These are phyloP conservation scores for Rhizopus stolonifer DNA, from an alignment of 371 early-diverging fungal species.

Conservation along the genomic window DNA sequence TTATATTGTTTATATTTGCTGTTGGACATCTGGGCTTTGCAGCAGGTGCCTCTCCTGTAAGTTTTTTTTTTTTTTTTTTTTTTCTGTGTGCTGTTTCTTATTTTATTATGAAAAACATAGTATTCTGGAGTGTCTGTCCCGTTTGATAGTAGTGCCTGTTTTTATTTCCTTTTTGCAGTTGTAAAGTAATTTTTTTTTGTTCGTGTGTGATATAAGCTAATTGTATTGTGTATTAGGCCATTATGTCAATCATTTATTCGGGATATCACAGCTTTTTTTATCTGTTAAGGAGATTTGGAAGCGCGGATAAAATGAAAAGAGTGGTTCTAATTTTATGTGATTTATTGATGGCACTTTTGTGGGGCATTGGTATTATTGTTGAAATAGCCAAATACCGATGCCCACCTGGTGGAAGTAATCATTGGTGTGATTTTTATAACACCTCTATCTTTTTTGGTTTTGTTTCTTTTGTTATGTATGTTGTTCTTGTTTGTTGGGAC, in stretches of 20 bases:
- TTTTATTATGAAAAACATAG: constrained; percentile 14
- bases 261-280: constrained; percentile 45
- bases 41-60: constrained; percentile 53
- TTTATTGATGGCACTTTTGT: constrained; percentile 48
- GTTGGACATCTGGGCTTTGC: constrained; percentile 52
- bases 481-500: constrained; percentile 50
- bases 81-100: too few species aligned
- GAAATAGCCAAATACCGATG: constrained; percentile 55
- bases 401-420: constrained; percentile 40
- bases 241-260: constrained; percentile 50
- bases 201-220: too few species aligned
- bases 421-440: constrained; percentile 63
- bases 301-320: constrained; percentile 49
- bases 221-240: constrained; percentile 31
- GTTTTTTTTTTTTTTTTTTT: background rate
- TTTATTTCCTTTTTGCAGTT: constrained; percentile 49
- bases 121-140: constrained; percentile 36
- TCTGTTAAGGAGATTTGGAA: constrained; percentile 44
- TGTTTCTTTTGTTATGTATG: constrained; percentile 46
- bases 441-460: constrained; percentile 57
- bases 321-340: constrained; percentile 50
- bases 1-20: constrained; percentile 34
- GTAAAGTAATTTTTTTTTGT: constrained; percentile 13
- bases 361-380: constrained; percentile 59
- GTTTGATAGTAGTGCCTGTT: constrained; percentile 36